A percentile compares a stretch with the other conserved stretches of the same genome.
Evolutionary conservation across 257 asterid genomes (phyloP).

Genomic region (Solanum chilense): DNA sequence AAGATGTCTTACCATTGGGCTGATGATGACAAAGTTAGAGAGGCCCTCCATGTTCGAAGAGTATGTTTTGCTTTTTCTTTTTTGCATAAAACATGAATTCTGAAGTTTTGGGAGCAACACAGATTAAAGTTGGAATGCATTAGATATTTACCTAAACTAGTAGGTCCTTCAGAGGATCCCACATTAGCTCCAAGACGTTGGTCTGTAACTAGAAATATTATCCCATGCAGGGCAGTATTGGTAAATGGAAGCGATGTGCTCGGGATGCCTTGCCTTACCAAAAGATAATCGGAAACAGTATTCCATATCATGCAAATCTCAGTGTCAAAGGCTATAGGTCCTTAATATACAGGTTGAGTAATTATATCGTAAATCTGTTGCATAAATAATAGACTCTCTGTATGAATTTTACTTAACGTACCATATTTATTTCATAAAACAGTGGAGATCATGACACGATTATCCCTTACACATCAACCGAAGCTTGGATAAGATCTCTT

Average conservation of each 20-base stretch:
- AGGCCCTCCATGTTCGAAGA: conserved; percentile 1
- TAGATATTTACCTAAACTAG: not conserved
- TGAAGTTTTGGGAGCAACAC: not conserved
- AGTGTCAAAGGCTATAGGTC: conserved; percentile 19
- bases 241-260: not conserved
- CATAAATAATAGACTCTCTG: not conserved
- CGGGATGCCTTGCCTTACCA: not conserved
- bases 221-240: not conserved
- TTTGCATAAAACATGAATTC: not conserved
- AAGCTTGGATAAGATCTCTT: conserved; percentile 22
- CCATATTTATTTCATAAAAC: not conserved
- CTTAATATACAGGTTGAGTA: conserved; percentile 20
- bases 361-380: not conserved
- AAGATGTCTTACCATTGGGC: not conserved
- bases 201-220: not conserved
- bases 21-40: not conserved
- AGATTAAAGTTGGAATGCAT: not conserved
- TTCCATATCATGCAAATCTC: not conserved
- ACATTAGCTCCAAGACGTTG: not conserved
- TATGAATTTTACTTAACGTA: not conserved
- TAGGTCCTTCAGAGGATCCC: not conserved
- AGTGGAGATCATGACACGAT: conserved; percentile 21
- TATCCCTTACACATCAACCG: conserved; percentile 8
- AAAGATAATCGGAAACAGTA: not conserved
- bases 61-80: not conserved